Conservation (phyloP, 78 protist genomes). For the Planoprotostelium fungivorum region DNA sequence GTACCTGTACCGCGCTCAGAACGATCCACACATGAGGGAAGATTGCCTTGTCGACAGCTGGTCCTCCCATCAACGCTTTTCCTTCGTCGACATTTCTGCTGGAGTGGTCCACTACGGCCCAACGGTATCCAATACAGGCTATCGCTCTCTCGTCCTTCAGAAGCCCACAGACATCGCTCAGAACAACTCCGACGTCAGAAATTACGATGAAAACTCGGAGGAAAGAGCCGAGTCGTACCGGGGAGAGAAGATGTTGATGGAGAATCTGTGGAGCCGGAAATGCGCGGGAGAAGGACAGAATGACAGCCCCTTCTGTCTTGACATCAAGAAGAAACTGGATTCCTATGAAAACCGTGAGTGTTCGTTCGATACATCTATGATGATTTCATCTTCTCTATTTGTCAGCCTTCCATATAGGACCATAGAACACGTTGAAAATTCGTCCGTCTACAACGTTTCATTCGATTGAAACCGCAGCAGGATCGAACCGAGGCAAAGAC, state of each 20-base stretch:
- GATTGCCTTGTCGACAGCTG: not conserved
- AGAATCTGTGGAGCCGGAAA: not conserved
- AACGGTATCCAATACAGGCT: not conserved
- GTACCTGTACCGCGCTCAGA: not conserved
- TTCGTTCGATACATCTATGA: not conserved
- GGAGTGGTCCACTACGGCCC: not conserved
- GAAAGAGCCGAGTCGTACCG: not conserved
- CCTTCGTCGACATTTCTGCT: not conserved
- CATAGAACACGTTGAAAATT: too few relatives aligned
- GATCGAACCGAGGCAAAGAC: too few relatives aligned
- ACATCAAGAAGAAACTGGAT: not conserved
- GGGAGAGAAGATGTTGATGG: not conserved
- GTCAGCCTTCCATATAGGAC: too few relatives aligned
- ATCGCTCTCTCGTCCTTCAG: not conserved
- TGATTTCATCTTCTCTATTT: not conserved
- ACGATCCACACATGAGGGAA: not conserved
- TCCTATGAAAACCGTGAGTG: not conserved
- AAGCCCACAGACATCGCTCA: not conserved
- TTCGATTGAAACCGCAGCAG: too few relatives aligned
- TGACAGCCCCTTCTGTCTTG: not conserved
- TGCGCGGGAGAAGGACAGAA: not conserved
- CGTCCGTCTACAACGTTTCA: too few relatives aligned
- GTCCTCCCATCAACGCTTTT: not conserved
- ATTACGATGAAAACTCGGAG: not conserved
- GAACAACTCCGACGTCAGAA: not conserved